Percentiles rank a stretch among this genome's conserved stretches.
phyloP scores from a whole-genome alignment of 2,329 filamentous ascomycete genomes.

The Xylariomycetidae sp. region DNA sequence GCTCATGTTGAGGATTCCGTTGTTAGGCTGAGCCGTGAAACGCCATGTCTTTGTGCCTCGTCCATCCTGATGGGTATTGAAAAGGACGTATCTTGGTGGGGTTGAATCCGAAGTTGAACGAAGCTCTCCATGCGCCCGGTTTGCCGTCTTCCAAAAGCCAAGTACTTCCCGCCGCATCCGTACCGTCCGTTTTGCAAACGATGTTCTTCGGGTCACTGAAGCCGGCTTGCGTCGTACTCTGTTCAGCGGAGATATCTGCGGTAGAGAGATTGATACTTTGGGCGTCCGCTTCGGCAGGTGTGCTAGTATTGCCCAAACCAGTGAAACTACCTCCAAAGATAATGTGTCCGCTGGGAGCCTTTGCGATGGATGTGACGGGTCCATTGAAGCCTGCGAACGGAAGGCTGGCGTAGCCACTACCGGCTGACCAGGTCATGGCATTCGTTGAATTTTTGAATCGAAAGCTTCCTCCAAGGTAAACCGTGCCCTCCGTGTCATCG shows the following conservation, averaged over 20 bases:
- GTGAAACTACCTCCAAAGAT: constrained; percentile 90
- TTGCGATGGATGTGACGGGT: constrained; percentile 78
- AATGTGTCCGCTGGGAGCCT: constrained; percentile 74
- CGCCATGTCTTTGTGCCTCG: constrained; percentile 85
- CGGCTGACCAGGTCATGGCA: constrained; percentile 73
- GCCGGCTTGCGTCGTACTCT: constrained; percentile 54
- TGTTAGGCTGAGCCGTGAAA: constrained; percentile 76
- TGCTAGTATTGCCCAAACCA: constrained; percentile 74
- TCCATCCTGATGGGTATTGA: constrained; percentile 79
- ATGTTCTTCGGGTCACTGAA: constrained; percentile 75
- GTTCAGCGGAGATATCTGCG: constrained; percentile 65
- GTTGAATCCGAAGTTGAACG: constrained; percentile 75
- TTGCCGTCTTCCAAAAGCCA: constrained; percentile 76
- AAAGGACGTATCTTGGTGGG: constrained; percentile 82
- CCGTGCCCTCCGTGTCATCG: constrained; percentile 67
- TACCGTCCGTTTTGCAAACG: constrained; percentile 66
- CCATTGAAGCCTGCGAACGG: constrained; percentile 95
- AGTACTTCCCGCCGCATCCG: constrained; percentile 66
- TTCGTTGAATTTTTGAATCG: constrained; percentile 76
- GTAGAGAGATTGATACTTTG: constrained; percentile 80
- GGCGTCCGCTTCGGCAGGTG: constrained; percentile 60
- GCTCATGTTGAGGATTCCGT: constrained; percentile 94
- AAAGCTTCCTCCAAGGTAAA: constrained; percentile 89
- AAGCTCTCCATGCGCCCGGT: constrained; percentile 76
- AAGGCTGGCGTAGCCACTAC: constrained; percentile 67